phyloP scores from a whole-genome alignment of 2,329 filamentous ascomycete species.

The Cercospora sesami region DNA sequence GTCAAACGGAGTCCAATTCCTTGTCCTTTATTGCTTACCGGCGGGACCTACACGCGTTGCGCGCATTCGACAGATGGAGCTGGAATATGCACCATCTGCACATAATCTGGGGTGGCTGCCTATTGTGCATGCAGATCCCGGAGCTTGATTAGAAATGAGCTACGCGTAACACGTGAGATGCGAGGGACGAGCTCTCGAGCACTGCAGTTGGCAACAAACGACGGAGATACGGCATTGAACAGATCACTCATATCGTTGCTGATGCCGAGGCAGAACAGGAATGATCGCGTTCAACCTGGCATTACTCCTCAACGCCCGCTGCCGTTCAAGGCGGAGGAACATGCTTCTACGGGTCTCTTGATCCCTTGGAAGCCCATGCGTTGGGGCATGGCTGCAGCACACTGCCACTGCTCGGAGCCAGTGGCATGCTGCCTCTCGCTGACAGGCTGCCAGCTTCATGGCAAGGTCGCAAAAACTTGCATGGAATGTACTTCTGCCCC shows the following conservation, averaged over 20 bases:
- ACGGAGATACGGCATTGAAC: background rate
- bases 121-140: background rate
- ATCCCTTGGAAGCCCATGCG: background rate
- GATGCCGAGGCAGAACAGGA: background rate
- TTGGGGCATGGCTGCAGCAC: background rate
- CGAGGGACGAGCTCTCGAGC: background rate
- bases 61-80: background rate
- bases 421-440: background rate
- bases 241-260: background rate
- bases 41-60: background rate
- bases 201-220: background rate
- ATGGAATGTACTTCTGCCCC: background rate
- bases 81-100: background rate
- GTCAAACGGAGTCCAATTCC: background rate
- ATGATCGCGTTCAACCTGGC: background rate
- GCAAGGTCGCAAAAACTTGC: background rate
- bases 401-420: background rate
- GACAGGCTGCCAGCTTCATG: background rate
- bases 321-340: background rate
- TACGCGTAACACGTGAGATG: background rate
- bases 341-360: background rate
- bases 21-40: background rate
- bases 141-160: conserved; percentile 8
- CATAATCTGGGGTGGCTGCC: conserved; percentile 1
- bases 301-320: background rate